Conservation (phyloP, 495 filamentous ascomycete genomes). For the Penicillium atrosanguineum region DNA sequence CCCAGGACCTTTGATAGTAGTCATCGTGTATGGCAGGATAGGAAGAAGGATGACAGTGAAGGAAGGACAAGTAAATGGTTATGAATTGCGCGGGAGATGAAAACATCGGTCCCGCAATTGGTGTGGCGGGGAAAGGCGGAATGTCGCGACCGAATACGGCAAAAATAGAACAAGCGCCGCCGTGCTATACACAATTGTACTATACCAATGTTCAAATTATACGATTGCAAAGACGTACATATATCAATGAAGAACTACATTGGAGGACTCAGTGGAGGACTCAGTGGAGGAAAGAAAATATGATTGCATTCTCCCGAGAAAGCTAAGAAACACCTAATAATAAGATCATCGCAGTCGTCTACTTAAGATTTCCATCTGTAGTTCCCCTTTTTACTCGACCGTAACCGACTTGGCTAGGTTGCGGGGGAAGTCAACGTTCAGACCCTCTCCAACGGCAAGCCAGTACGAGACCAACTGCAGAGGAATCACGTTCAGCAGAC, state of each 20-base stretch:
- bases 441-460: constrained; percentile 91
- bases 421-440: constrained; percentile 96
- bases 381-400: constrained; percentile 68
- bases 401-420: constrained; percentile 99
- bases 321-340: constrained; percentile 21
- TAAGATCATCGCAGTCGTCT: constrained; percentile 32
- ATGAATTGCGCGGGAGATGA: constrained; percentile 4
- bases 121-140: constrained; percentile 24
- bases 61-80: background rate
- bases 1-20: constrained; percentile 59
- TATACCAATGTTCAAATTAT: background rate
- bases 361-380: constrained; percentile 11
- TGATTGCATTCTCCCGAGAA: constrained; percentile 21
- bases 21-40: constrained; percentile 22
- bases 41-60: background rate
- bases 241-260: too few relatives aligned
- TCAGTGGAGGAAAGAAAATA: background rate
- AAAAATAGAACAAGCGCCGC: constrained; percentile 6
- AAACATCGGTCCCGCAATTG: constrained; percentile 25
- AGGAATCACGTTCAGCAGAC: constrained; percentile 95
- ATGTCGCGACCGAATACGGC: constrained; percentile 18
- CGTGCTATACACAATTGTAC: background rate
- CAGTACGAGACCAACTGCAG: constrained; percentile 98
- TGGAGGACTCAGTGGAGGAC: background rate
- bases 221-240: background rate